Conservation (phyloP, 2,329 filamentous ascomycete species). For the Capronia coronata region DNA sequence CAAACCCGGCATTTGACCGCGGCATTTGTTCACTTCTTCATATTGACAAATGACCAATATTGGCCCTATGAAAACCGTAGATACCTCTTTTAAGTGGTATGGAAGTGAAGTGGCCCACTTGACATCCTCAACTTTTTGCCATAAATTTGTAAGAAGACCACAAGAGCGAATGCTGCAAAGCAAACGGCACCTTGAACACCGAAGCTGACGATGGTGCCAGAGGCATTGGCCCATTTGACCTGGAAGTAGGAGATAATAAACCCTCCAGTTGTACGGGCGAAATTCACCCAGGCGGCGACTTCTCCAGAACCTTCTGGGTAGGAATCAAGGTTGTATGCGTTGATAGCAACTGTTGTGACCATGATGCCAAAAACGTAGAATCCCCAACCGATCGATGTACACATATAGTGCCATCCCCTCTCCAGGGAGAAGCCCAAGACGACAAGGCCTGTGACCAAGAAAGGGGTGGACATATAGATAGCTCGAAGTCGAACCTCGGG, state of each 20-base stretch:
- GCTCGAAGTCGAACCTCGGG: constrained; percentile 51
- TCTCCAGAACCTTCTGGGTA: constrained; percentile 52
- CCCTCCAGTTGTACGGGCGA: constrained; percentile 45
- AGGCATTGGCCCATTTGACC: constrained; percentile 44
- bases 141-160: constrained; percentile 37
- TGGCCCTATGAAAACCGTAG: too few relatives aligned
- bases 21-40: too few relatives aligned
- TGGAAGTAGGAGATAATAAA: constrained; percentile 47
- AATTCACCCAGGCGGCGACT: constrained; percentile 49
- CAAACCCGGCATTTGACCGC: too few relatives aligned
- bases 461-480: constrained; percentile 43
- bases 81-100: too few relatives aligned
- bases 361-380: constrained; percentile 40
- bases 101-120: too few relatives aligned
- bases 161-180: constrained; percentile 34
- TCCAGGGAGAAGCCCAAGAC: constrained; percentile 50
- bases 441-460: constrained; percentile 47
- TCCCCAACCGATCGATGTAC: constrained; percentile 46
- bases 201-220: constrained; percentile 43
- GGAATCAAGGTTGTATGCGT: constrained; percentile 49
- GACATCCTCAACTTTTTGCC: constrained; percentile 37
- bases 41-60: too few relatives aligned
- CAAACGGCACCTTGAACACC: constrained; percentile 44
- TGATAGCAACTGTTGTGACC: constrained; percentile 41
- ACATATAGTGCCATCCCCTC: constrained; percentile 48